Evolutionary conservation across 192 early-diverging fungal species (phyloP).

Genomic region (Mortierella claussenii): DNA sequence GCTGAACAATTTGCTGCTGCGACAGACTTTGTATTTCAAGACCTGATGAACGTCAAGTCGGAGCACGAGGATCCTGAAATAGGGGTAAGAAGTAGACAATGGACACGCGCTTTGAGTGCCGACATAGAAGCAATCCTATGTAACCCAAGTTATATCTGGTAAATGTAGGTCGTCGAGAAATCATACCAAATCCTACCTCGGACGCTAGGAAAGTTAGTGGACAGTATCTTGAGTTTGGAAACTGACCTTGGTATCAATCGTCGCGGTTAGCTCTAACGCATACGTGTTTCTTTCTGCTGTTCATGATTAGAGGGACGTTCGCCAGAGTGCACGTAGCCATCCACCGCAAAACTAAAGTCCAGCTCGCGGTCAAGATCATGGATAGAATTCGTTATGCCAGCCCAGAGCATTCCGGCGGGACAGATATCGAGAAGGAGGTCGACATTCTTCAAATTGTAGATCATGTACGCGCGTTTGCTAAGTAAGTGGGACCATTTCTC

Average conservation of each 20-base stretch:
- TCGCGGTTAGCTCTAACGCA: no score
- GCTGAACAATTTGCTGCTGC: background rate
- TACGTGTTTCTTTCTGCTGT: no score
- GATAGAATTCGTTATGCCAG: slow-evolving; percentile 74
- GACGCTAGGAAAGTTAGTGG: slow-evolving; percentile 27
- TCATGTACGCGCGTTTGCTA: slow-evolving; percentile 71
- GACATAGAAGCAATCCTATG: background rate
- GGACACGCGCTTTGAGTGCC: background rate
- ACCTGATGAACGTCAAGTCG: background rate
- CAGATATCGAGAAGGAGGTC: slow-evolving; percentile 80
- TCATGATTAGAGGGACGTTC: slow-evolving; percentile 80
- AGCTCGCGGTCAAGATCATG: slow-evolving; percentile 89
- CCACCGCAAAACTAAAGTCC: slow-evolving; percentile 69
- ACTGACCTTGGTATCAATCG: no score
- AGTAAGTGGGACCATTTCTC: no score
- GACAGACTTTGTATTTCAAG: slow-evolving; percentile 26
- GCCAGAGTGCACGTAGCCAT: slow-evolving; percentile 79
- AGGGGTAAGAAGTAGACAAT: slow-evolving; percentile 38
- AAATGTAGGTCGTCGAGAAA: slow-evolving; percentile 16
- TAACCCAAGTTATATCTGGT: no score
- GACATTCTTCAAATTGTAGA: slow-evolving; percentile 73
- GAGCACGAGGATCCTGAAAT: slow-evolving; percentile 35
- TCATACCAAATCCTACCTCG: slow-evolving; percentile 32
- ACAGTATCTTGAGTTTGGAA: no score
- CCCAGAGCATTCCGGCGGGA: slow-evolving; percentile 77